phyloP scores from a whole-genome alignment of 352 stramenopile genomes.

The Globisporangium spinosum region DNA sequence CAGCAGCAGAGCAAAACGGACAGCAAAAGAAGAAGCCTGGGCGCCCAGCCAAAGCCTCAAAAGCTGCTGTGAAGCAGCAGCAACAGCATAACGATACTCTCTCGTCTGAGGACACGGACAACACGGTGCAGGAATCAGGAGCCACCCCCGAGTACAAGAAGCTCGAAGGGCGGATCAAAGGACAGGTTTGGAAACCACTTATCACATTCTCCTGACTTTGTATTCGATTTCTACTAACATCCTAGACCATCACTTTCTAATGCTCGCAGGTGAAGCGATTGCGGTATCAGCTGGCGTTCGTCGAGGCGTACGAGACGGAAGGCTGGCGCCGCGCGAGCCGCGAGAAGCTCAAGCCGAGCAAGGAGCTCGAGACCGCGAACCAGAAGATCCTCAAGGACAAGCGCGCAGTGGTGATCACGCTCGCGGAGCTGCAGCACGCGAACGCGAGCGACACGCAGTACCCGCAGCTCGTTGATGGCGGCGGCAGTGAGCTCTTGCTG shows the following conservation, averaged over 20 bases:
- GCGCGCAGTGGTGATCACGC: conserved; percentile 38
- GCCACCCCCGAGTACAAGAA: conserved; percentile 14
- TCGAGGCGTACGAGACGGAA: conserved; percentile 82
- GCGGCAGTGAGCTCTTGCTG: conserved; percentile 7
- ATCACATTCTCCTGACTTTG: background rate
- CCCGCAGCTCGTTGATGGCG: conserved; percentile 30
- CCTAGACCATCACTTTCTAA: background rate
- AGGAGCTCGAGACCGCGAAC: conserved; percentile 52
- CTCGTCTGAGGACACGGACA: background rate
- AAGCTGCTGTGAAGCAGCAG: background rate
- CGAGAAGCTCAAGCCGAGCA: conserved; percentile 81
- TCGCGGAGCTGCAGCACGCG: conserved; percentile 40
- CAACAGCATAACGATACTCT: background rate
- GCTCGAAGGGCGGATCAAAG: conserved; percentile 12
- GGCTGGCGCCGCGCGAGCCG: conserved; percentile 72
- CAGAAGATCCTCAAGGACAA: conserved; percentile 58
- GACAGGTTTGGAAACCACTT: background rate
- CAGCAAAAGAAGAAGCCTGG: background rate
- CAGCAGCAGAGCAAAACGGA: background rate
- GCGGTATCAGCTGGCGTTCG: conserved; percentile 63
- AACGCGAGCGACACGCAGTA: conserved; percentile 50
- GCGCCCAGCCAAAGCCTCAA: background rate
- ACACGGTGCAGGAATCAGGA: background rate
- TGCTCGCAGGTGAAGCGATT: conserved; percentile 43
- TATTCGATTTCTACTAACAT: background rate